Base-by-base conservation (phyloP, 2,329 filamentous ascomycete species). In the Pseudogymnoascus pannorum region DNA sequence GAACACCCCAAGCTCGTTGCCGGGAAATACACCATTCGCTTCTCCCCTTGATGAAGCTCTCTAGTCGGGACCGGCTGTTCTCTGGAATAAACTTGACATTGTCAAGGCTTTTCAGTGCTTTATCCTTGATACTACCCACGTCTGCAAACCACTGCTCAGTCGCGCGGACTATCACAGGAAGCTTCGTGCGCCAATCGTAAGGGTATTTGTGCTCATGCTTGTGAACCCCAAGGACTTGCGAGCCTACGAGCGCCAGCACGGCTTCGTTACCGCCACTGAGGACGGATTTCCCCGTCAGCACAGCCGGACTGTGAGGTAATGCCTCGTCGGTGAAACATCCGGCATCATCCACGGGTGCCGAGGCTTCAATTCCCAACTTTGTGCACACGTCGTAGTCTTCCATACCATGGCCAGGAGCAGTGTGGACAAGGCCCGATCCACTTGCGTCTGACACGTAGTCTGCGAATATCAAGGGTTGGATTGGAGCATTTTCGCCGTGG, bases 121-220 rank as follows among this genome's bases (percentile, higher is more conserved):
- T 79, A 1, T 83, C 78, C 68, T 95, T 95, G 73, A 97, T 93
- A 58, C 81, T 84, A 12, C 82, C 91, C 2, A 97, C 91, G 73
- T 97, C 91, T 9, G 94, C 92, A 71, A 99, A 99, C 94, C 94
- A 99, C 75, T 99, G 94, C 36, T 92, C 91, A 0, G 95, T 99
- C 3, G 94, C 93, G 66, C 94, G 80, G 33, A 95, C 85, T 63
- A 99, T 91, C 58, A 99, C 87, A 1, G 94, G 94, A 67, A 89
- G 81, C 75, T 97, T 99, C 0, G 93, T 96, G 60, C 94, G 84
- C 94, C 94, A 99, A 75, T 99, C 94, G 68, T 97, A 96, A 0
- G 94, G 94, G 72, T 97, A 97, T 74, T 96, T 97, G 78, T 99
- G 94, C 59, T 81, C 81, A 71, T 93, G 88, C 61, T 79, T 80